Evolutionary conservation across 225 moss, liverwort and hornwort genomes (phyloP).

Genomic region (Thuidium tamariscinum): DNA sequence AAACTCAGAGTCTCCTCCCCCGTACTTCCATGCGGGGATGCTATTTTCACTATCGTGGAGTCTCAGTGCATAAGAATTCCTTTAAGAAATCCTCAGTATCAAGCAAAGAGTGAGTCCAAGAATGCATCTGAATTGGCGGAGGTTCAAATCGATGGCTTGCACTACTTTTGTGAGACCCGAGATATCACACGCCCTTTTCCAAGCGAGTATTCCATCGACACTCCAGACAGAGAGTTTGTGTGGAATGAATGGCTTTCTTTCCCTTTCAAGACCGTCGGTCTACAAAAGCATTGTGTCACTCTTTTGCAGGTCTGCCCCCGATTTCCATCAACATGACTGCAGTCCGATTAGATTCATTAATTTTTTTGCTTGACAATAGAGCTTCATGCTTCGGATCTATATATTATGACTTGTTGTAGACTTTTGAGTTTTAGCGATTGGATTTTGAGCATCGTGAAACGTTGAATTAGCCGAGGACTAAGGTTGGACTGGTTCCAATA

Average conservation of each 20-base stretch:
- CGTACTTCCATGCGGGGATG: slow-evolving; percentile 84
- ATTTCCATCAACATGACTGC: background rate
- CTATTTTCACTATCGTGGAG: slow-evolving; percentile 62
- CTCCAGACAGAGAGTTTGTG: slow-evolving; percentile 87
- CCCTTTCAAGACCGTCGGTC: slow-evolving; percentile 77
- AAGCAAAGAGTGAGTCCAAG: slow-evolving; percentile 74
- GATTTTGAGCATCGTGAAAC: background rate
- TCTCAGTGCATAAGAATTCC: slow-evolving; percentile 84
- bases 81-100: slow-evolving; percentile 61
- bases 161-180: slow-evolving; percentile 86
- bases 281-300: slow-evolving; percentile 75
- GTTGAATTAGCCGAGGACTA: background rate
- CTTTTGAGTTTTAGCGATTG: background rate
- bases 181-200: slow-evolving; percentile 96
- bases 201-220: slow-evolving; percentile 60
- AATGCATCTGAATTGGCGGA: slow-evolving; percentile 84
- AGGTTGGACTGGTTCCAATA: background rate
- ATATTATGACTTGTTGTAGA: background rate
- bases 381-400: background rate
- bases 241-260: slow-evolving; percentile 94
- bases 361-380: background rate
- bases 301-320: slow-evolving; percentile 76
- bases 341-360: background rate
- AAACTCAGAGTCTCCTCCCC: slow-evolving; percentile 51
- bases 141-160: slow-evolving; percentile 58